These are phyloP conservation scores for Tulasnella sp. DNA, from an alignment of 768 basidiomycete species.

Conservation along the genomic window DNA sequence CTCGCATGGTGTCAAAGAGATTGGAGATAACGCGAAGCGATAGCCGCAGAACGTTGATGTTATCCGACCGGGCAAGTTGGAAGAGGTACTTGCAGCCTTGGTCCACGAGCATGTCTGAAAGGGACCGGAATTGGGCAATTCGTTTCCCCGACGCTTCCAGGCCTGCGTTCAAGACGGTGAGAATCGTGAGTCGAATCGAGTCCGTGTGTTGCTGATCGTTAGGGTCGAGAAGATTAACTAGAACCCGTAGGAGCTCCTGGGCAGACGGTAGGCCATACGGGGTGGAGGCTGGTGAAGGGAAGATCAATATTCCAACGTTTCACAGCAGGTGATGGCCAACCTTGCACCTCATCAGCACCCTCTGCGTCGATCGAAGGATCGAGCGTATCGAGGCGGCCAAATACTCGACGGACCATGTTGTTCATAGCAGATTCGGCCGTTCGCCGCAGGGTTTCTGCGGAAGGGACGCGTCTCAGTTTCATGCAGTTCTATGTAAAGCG, in stretches of 20 bases:
- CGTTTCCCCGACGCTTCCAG: slow-evolving; percentile 72
- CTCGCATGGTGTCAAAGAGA: slow-evolving; percentile 75
- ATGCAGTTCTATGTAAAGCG: slow-evolving; percentile 14
- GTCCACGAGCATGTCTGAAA: slow-evolving; percentile 68
- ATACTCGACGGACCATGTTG: slow-evolving; percentile 68
- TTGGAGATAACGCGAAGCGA: slow-evolving; percentile 79
- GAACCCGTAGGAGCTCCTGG: slow-evolving; percentile 81
- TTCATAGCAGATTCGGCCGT: slow-evolving; percentile 88
- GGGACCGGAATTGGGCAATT: slow-evolving; percentile 65
- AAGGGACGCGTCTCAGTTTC: background rate
- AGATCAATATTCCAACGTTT: slow-evolving; percentile 11
- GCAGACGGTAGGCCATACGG: slow-evolving; percentile 86
- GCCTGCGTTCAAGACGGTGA: slow-evolving; percentile 75
- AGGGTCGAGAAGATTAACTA: slow-evolving; percentile 91
- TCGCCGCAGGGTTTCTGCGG: slow-evolving; percentile 67
- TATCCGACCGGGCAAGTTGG: slow-evolving; percentile 89
- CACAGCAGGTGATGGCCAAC: slow-evolving; percentile 9
- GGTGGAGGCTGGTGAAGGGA: background rate
- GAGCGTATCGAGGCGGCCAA: slow-evolving; percentile 54
- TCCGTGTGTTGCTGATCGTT: slow-evolving; percentile 92
- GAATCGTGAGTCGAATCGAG: slow-evolving; percentile 79
- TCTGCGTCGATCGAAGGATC: slow-evolving; percentile 44
- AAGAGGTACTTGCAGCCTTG: slow-evolving; percentile 93
- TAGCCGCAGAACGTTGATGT: slow-evolving; percentile 60
- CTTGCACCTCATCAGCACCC: slow-evolving; percentile 4